Evolutionary conservation across 192 early-diverging fungal species (phyloP).

Genomic region (Rhizophagus clarus): DNA sequence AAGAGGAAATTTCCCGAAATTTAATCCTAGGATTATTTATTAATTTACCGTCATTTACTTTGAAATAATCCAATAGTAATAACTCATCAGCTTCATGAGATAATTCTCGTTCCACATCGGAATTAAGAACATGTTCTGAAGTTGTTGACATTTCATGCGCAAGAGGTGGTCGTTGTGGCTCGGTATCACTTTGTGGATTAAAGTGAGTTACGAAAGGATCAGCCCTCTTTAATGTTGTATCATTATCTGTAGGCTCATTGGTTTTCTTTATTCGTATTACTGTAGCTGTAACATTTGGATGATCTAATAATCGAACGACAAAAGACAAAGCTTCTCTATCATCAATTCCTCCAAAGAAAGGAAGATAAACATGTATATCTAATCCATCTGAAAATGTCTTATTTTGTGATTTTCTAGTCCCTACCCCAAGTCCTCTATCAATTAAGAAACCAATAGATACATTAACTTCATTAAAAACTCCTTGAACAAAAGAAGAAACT

Average conservation of each 20-base stretch:
- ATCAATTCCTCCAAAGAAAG: conserved; percentile 75
- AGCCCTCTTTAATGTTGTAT: not conserved
- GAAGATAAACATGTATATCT: conserved; percentile 53
- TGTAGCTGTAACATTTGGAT: conserved; percentile 44
- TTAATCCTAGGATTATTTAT: conserved; percentile 33
- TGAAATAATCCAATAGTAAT: conserved; percentile 4
- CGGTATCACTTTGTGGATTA: too few relatives aligned
- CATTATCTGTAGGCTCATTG: conserved; percentile 14
- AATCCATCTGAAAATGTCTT: conserved; percentile 6
- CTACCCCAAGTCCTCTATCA: conserved; percentile 72
- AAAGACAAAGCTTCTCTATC: conserved; percentile 66
- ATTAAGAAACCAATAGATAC: conserved; percentile 66
- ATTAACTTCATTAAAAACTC: conserved; percentile 39
- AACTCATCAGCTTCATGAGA: conserved; percentile 12
- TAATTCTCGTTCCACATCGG: conserved; percentile 9
- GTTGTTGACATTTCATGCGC: conserved; percentile 28
- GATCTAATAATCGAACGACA: conserved; percentile 50
- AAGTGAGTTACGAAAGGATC: not conserved
- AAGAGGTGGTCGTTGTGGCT: not conserved
- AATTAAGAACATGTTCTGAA: conserved; percentile 13
- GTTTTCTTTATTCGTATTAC: conserved; percentile 50
- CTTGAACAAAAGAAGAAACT: conserved; percentile 52
- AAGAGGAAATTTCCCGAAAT: conserved; percentile 33
- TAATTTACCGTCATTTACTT: not conserved
- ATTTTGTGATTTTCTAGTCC: conserved; percentile 30